These are phyloP conservation scores for Colletotrichum orbiculare DNA, from an alignment of 2,329 filamentous ascomycete species.

Conservation along the genomic window DNA sequence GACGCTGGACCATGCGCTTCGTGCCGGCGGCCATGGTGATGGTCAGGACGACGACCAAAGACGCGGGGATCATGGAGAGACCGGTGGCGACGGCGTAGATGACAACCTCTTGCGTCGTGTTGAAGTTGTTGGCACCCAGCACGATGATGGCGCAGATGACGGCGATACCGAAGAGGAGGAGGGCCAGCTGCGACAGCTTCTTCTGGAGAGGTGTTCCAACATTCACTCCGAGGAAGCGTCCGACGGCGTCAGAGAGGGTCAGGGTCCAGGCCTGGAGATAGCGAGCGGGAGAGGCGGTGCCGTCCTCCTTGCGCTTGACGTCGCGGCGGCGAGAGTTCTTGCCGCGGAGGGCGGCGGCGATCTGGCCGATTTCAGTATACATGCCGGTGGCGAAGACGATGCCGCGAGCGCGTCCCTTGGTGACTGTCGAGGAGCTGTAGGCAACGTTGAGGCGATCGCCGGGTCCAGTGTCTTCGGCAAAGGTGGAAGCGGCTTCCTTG, in stretches of 20 bases:
- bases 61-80: conserved; percentile 63
- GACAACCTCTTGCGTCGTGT: conserved; percentile 51
- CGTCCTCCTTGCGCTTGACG: conserved; percentile 57
- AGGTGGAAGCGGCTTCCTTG: conserved; percentile 60
- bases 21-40: conserved; percentile 70
- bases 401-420: conserved; percentile 68
- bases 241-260: conserved; percentile 49
- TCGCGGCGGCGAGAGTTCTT: conserved; percentile 49
- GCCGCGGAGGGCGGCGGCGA: conserved; percentile 60
- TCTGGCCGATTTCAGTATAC: conserved; percentile 71
- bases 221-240: conserved; percentile 60
- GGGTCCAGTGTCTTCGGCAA: conserved; percentile 53
- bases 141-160: conserved; percentile 58
- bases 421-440: conserved; percentile 72
- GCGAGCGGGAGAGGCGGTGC: conserved; percentile 43
- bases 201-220: conserved; percentile 76
- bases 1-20: conserved; percentile 63
- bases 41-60: conserved; percentile 63
- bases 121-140: conserved; percentile 54
- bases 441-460: conserved; percentile 72
- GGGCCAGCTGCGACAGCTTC: conserved; percentile 76
- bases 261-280: conserved; percentile 51
- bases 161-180: conserved; percentile 72
- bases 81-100: conserved; percentile 58
- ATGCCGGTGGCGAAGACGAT: conserved; percentile 72